phyloP scores from a whole-genome alignment of 345 rosid genomes.

The Melaleuca alternifolia region DNA sequence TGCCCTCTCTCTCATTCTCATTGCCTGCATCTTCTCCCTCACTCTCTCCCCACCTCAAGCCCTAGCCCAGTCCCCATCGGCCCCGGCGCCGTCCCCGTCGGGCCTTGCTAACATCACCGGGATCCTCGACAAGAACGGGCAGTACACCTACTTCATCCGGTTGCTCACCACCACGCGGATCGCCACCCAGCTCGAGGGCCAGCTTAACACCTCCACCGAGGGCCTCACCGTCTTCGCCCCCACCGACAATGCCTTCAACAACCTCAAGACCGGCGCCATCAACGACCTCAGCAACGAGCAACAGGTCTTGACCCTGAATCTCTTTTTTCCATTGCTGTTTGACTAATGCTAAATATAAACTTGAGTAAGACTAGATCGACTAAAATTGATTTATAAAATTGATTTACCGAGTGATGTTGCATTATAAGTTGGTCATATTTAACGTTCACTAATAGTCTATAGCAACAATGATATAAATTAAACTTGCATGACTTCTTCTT shows the following conservation, averaged over 20 bases:
- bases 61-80: constrained; percentile 24
- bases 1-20: neutral
- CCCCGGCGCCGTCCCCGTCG: constrained; percentile 41
- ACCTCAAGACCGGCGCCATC: constrained; percentile 41
- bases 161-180: constrained; percentile 47
- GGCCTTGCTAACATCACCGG: constrained; percentile 66
- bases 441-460: neutral
- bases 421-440: neutral
- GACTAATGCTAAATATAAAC: neutral
- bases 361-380: neutral
- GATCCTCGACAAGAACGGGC: constrained; percentile 60
- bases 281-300: constrained; percentile 30
- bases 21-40: constrained; percentile 6
- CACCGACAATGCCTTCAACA: constrained; percentile 77
- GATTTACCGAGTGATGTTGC: neutral
- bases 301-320: constrained; percentile 17
- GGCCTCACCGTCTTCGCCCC: constrained; percentile 84
- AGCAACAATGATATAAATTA: neutral
- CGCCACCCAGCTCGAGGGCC: constrained; percentile 43
- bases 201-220: constrained; percentile 59
- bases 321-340: constrained; percentile 14
- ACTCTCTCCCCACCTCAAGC: constrained; percentile 15
- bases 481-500: neutral
- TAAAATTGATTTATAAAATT: neutral
- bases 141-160: constrained; percentile 44